Evolutionary conservation across 75 land plant genomes (phyloP).

Genomic region (Cupressus sempervirens): DNA sequence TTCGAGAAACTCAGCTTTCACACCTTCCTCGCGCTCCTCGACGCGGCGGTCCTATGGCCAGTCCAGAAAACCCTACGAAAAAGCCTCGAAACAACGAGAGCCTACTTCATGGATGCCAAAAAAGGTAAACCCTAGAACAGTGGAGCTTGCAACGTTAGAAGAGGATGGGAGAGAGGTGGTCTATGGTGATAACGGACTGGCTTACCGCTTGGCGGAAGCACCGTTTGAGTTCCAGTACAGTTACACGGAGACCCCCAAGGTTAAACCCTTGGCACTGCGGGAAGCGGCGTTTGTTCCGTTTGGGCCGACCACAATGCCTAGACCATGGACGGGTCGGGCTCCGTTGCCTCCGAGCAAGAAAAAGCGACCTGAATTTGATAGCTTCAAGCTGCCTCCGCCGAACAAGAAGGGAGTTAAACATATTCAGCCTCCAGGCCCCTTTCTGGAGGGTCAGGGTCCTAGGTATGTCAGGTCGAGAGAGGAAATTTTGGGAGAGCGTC

Average conservation of each 20-base stretch:
- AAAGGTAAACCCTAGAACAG: neutral
- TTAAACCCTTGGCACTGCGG: conserved; percentile 57
- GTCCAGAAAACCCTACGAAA: neutral
- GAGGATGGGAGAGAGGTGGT: conserved; percentile 11
- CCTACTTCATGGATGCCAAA: neutral
- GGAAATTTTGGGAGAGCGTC: conserved; percentile 86
- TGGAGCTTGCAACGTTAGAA: neutral
- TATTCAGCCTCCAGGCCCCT: conserved; percentile 87
- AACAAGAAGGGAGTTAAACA: conserved; percentile 86
- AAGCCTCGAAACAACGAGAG: conserved; percentile 26
- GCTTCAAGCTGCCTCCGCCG: conserved; percentile 69
- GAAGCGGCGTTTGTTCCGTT: conserved; percentile 73
- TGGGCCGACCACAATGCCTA: conserved; percentile 71
- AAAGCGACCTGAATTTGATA: conserved; percentile 76
- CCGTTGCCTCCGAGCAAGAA: conserved; percentile 80
- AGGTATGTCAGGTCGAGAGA: conserved; percentile 60
- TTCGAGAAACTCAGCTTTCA: conserved; percentile 52
- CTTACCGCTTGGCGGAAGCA: conserved; percentile 32
- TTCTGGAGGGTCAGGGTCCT: conserved; percentile 60
- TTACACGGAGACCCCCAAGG: conserved; percentile 89
- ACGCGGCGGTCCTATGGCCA: conserved; percentile 4
- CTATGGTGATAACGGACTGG: conserved; percentile 32
- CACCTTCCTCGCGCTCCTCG: neutral
- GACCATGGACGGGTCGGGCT: conserved; percentile 93
- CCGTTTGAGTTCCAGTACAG: conserved; percentile 86